Conservation (phyloP, 768 basidiomycete species). For the Leucogyrophana mollusca region DNA sequence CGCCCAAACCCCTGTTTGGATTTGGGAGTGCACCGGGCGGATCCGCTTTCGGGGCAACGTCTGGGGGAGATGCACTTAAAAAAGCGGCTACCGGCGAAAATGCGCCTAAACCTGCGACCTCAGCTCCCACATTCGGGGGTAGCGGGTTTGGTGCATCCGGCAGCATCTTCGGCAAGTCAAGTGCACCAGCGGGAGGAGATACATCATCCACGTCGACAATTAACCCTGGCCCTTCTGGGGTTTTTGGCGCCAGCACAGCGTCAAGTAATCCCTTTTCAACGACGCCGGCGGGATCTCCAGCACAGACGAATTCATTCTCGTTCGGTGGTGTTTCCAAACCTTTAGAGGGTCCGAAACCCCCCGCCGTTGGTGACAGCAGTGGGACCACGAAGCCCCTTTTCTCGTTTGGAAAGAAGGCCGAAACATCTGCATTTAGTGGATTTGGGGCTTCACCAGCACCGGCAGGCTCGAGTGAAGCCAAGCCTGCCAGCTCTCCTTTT, state of each 20-base stretch:
- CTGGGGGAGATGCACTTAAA: slow-evolving; percentile 14
- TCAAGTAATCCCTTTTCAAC: slow-evolving; percentile 14
- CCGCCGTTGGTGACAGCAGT: slow-evolving; percentile 13
- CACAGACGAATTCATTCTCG: slow-evolving; percentile 13
- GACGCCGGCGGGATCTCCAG: slow-evolving; percentile 14
- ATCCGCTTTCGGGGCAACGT: slow-evolving; percentile 10
- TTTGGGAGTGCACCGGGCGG: slow-evolving; percentile 12
- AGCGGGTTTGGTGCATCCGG: slow-evolving; percentile 15
- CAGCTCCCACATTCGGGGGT: slow-evolving; percentile 20
- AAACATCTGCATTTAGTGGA: slow-evolving; percentile 5
- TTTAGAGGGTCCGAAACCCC: slow-evolving; percentile 12
- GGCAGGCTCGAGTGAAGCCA: slow-evolving; percentile 12
- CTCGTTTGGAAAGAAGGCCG: slow-evolving; percentile 18
- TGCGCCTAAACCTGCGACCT: slow-evolving; percentile 21
- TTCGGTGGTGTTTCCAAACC: slow-evolving; percentile 20
- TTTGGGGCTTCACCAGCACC: slow-evolving; percentile 6
- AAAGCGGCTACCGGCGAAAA: slow-evolving; percentile 8
- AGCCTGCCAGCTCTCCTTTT: slow-evolving; percentile 15
- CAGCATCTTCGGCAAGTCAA: slow-evolving; percentile 14
- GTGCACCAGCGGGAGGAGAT: slow-evolving; percentile 13
- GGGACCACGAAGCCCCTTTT: slow-evolving; percentile 10
- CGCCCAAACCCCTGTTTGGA: slow-evolving; percentile 36
- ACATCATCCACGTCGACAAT: slow-evolving; percentile 22
- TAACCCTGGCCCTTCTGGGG: slow-evolving; percentile 13
- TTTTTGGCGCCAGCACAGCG: slow-evolving; percentile 12